phyloP scores from a whole-genome alignment of 805 yeast genomes.

The Wickerhamomyces chambardii region DNA sequence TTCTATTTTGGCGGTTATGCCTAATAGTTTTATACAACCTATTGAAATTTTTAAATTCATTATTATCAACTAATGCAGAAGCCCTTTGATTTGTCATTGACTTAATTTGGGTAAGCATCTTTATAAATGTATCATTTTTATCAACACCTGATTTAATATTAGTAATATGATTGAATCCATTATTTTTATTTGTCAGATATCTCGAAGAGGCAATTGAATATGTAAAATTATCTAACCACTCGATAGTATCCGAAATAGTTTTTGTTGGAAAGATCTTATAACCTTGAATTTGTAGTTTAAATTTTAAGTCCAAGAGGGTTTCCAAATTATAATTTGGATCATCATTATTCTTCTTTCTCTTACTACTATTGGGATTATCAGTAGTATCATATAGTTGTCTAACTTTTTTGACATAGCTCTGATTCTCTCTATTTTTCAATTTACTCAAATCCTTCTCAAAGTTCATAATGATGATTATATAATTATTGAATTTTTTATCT shows the following conservation, averaged over 20 bases:
- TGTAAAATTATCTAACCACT: constrained; percentile 49
- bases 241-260: constrained; percentile 34
- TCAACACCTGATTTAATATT: constrained; percentile 45
- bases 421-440: constrained; percentile 35
- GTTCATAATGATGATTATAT: constrained; percentile 39
- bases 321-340: constrained; percentile 24
- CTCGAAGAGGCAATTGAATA: constrained; percentile 43
- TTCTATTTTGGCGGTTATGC: no score
- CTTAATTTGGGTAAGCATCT: constrained; percentile 47
- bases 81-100: constrained; percentile 45
- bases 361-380: no score
- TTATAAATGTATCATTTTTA: constrained; percentile 33
- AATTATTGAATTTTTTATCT: constrained; percentile 14
- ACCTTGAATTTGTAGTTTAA: constrained; percentile 36
- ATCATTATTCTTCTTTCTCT: constrained; percentile 1
- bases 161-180: constrained; percentile 46
- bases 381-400: constrained; percentile 11
- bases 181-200: constrained; percentile 48
- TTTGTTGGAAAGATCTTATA: constrained; percentile 42
- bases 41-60: no score
- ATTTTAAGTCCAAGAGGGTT: constrained; percentile 17
- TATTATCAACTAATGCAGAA: no score
- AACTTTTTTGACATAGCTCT: constrained; percentile 30
- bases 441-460: constrained; percentile 35
- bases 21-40: no score